These are phyloP conservation scores for Entomortierella lignicola DNA, from an alignment of 192 early-diverging fungal species.

Conservation along the genomic window DNA sequence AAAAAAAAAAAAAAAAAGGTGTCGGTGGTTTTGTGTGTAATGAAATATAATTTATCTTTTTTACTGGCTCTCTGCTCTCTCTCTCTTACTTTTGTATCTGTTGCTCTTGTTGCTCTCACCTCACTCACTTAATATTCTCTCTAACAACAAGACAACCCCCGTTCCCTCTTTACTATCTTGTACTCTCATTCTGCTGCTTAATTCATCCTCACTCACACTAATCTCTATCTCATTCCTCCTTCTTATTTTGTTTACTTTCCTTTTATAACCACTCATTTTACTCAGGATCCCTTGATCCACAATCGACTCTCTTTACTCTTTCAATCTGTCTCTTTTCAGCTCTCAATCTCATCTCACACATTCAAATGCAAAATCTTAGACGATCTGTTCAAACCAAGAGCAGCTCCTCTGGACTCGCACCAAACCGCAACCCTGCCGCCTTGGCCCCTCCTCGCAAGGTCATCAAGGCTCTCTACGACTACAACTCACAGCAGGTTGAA, in stretches of 20 bases:
- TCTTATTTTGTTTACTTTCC: not conserved
- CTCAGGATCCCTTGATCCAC: not conserved
- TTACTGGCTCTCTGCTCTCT: not conserved
- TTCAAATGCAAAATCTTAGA: conserved; percentile 43
- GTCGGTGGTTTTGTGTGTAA: too few species aligned
- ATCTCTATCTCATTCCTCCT: not conserved
- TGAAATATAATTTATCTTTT: too few species aligned
- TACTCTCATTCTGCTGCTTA: not conserved
- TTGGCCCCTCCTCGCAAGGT: conserved; percentile 73
- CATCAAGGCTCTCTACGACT: conserved; percentile 78
- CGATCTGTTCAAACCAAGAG: conserved; percentile 44
- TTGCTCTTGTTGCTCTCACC: not conserved
- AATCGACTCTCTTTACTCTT: not conserved
- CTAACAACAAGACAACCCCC: conserved; percentile 3
- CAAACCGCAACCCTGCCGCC: conserved; percentile 25
- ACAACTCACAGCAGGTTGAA: conserved; percentile 64
- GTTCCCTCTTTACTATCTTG: not conserved
- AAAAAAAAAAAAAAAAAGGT: too few species aligned
- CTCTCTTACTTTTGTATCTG: not conserved
- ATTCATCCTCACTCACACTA: not conserved
- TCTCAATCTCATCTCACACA: not conserved
- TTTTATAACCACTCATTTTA: not conserved
- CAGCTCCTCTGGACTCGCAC: conserved; percentile 39
- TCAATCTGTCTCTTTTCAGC: not conserved
- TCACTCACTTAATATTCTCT: conserved; percentile 1